Evolutionary conservation across 108 stramenopile species (phyloP), one percentile per base, ranked within the genome.

Genomic region (Halocafeteria seosinensis): DNA sequence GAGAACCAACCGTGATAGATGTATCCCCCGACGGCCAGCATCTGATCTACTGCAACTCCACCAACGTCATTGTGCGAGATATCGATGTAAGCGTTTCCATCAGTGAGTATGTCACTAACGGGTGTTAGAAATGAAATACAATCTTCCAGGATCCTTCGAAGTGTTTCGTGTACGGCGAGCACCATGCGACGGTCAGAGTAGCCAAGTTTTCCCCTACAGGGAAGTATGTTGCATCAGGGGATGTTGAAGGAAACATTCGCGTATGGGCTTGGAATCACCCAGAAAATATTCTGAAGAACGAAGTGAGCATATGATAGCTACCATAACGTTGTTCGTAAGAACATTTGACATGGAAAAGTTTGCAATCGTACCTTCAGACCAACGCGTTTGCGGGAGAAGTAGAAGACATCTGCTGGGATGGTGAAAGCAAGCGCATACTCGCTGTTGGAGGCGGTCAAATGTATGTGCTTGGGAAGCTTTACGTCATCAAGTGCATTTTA

Each of bases 351-450:
- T n/a, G n/a, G n/a, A n/a, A n/a, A n/a, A n/a, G n/a, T n/a, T n/a
- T n/a, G n/a, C n/a, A n/a, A n/a, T n/a, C n/a, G n/a, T n/a, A n/a
- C n/a, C n/a, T n/a, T n/a, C n/a, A n/a, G 32, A 62, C 70, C 35
- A 67, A 55, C 35, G 76, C 55, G 12, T 66, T 94, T n/a, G 68
- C 72, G 34, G 89, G 86, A 12, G 68, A 81, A 21, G 80, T 91
- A 51, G 79, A 86, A 37, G 91, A 91, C 71, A 69, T 96, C 37
- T 73, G 73, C n/a, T 96, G 94, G 94, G 94, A 93, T 67, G 71
- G 69, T 17, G 94, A 96, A 71, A 80, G 82, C 62, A 91, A 91
- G 71, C 78, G 88, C 0, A 72, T 95, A 50, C 64, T 71, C 1
- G 78, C 57, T 26, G 73, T 73, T 31, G 80, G 86, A 68, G 80